Conservation (phyloP, 305 asterid species). For the Solanum hybrid region DNA sequence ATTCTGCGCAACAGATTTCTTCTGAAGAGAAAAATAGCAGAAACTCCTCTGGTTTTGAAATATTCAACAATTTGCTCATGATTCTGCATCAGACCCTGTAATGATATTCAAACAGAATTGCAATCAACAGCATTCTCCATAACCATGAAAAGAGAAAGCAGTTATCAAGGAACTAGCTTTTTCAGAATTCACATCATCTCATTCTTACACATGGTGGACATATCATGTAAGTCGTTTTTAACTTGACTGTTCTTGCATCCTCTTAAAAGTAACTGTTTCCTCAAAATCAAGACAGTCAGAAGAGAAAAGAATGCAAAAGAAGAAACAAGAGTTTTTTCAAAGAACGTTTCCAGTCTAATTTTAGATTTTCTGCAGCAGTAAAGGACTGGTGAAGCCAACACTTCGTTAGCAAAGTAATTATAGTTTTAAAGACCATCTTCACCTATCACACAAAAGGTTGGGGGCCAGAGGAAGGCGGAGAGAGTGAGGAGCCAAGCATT, state of each 20-base stretch:
- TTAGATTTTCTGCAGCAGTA: neutral
- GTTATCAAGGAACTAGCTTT: neutral
- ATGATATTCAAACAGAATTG: neutral
- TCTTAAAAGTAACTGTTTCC: neutral
- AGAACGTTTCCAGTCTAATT: neutral
- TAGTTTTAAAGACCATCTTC: neutral
- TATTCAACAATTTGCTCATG: conserved; percentile 69
- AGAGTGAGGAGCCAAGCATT: neutral
- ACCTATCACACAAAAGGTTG: neutral
- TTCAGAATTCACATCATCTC: neutral
- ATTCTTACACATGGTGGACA: neutral
- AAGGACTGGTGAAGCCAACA: neutral
- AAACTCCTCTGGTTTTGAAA: conserved; percentile 70
- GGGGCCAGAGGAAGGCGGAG: neutral
- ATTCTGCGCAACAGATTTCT: conserved; percentile 71
- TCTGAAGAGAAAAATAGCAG: conserved; percentile 71
- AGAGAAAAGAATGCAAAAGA: neutral
- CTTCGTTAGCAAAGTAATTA: neutral
- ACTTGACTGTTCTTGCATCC: neutral
- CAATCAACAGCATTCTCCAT: neutral
- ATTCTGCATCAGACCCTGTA: conserved; percentile 75
- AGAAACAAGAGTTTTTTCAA: neutral
- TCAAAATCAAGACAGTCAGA: neutral
- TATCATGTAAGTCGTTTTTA: neutral
- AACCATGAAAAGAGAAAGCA: neutral